Evolutionary conservation across 371 early-diverging fungal genomes (phyloP), one percentile per base, ranked within the genome.

Genomic region (Saksenaea oblongispora): DNA sequence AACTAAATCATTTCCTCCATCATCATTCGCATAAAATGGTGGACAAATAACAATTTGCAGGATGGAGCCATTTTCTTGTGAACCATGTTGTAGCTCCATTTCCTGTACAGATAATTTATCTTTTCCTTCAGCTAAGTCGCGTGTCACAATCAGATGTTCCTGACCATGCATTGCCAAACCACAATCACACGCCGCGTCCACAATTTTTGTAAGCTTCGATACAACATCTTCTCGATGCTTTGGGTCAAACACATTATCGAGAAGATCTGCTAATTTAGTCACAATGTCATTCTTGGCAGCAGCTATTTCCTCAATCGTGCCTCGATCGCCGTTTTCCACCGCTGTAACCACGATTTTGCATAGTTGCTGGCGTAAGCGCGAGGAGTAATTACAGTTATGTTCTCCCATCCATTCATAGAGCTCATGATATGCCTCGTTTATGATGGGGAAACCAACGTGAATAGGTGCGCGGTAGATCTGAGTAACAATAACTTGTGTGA

Each of bases 351-450:
- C 56, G 66, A 80, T 62, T 53, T 74, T 71, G 36, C 75, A 74
- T 31, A 80, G 69, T 53, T 80, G 80, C 39, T 80, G 80, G 34
- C 80, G 68, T 60, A 74, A 70, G 11, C 76, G 74, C 22, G 71
- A 62, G 0, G 80, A 70, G 54, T 70, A 58, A 42, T 73, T 74
- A 28, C 63, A 61, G 66, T 76, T 67, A 15, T 72, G 64, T 2
- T 63, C 36, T 10, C 65, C 59, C 80, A 80, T 80, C 66, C 71
- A 76, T 28, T 65, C 57, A 26, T 65, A 66, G 44, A 80, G 71
- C 17, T 73, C 73, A 56, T 72, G 60, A 61, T 68, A 80, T 26
- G 72, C 72, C 10, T 67, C 59, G 65, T 80, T 80, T 56, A 61
- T 65, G 22, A 47, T 47, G 18, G 71, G 72, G 24, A 80, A 69